Conservation (phyloP, 163 green algal species). For the Chlamydomonas reinhardtii region DNA sequence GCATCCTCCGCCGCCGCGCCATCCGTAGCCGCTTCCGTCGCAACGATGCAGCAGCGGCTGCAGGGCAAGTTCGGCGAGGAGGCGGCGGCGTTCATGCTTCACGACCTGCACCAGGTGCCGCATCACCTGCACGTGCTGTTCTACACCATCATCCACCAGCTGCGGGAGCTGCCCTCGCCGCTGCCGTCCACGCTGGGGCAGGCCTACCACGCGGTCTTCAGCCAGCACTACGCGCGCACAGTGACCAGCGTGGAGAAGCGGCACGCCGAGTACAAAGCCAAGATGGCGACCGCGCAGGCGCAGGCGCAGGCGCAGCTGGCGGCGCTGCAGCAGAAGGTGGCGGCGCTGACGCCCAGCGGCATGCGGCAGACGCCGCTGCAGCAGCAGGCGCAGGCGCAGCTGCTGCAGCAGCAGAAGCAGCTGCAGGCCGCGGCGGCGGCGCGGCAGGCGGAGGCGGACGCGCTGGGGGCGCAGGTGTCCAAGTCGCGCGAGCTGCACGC, state of each 20-base stretch:
- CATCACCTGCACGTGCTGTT: conserved; percentile 26
- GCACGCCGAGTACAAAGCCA: neutral
- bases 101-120: conserved; percentile 43
- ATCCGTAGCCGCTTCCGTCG: neutral
- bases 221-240: conserved; percentile 20
- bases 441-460: conserved; percentile 24
- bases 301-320: neutral
- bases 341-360: neutral
- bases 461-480: neutral
- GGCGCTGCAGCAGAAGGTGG: neutral
- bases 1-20: no score
- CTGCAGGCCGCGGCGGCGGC: neutral
- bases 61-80: conserved; percentile 46
- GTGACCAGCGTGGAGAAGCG: neutral
- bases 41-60: conserved; percentile 38
- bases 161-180: conserved; percentile 23
- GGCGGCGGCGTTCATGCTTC: conserved; percentile 45
- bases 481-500: conserved; percentile 3
- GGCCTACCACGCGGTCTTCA: conserved; percentile 35
- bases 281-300: conserved; percentile 6
- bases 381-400: conserved; percentile 19
- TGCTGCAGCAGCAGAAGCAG: conserved; percentile 28
- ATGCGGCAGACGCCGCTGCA: conserved; percentile 21
- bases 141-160: conserved; percentile 43
- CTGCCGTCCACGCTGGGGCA: conserved; percentile 33